Base-by-base conservation (phyloP, 768 basidiomycete genomes). In the Lactarius sanguifluus region DNA sequence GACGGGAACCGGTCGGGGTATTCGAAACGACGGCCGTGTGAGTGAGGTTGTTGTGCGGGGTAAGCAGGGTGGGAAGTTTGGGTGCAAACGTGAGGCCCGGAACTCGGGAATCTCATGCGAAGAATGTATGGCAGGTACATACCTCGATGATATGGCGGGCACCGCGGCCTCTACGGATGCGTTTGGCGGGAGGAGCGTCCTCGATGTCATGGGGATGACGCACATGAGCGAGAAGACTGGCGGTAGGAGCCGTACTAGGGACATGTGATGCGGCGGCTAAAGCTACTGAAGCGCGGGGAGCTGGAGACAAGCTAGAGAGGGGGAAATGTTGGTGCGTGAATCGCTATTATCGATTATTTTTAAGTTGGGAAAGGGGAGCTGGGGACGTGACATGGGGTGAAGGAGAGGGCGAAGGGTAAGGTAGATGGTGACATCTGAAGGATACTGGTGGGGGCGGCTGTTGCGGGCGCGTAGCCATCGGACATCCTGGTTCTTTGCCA, bases 161-260 rank as follows among this genome's bases (percentile, higher is more conserved):
- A 30, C 71, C 74, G 64, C 77, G 78, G 15, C 79, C 81, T 45
- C 71, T 72, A 38, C 84, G 78, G 0, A 77, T 67, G 38, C 82
- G 80, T 73, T 88, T 88, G 36, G 76, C 50, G 7, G 86, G 86
- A 0, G 84, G 85, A 32, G 77, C 63, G n/a, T 77, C 77, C 59
- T 82, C 83, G 70, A 79, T 81, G 57, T 76, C 80, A 0, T 81
- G 78, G 65, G 82, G 76, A 5, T 80, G 82, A 34, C 82, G 73
- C 36, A 82, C 77, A 9, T 81, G 76, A 30, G 75, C 65, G 0
- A 76, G 71, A 59, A 76, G 75, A 23, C 77, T 65, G 60, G 71
- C 76, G 61, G 71, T 75, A n/a, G 81, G 77, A 28, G 75, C 77
- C 0, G 83, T 79, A 62, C 72, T 80, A 18, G 72, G 72, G 68